phyloP scores from a whole-genome alignment of 1,139 yeast genomes.

The Geotrichum citri-aurantii region DNA sequence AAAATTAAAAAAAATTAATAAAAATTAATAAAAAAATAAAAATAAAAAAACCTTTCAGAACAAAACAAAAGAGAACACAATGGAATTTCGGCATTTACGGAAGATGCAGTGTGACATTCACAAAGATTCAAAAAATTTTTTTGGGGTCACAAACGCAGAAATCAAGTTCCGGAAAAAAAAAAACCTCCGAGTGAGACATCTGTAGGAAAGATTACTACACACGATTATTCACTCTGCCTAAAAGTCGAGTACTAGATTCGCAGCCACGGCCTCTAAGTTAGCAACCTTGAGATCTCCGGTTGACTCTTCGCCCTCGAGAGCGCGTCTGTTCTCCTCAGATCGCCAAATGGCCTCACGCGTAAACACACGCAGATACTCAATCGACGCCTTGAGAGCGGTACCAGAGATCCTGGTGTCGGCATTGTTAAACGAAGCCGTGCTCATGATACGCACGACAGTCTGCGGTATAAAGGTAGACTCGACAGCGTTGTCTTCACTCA shows the following conservation, averaged over 20 bases:
- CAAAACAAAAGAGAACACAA: too few relatives aligned
- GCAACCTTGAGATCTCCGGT: constrained; percentile 1
- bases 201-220: not conserved
- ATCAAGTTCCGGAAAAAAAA: not conserved
- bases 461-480: constrained; percentile 23
- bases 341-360: constrained; percentile 34
- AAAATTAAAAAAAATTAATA: too few relatives aligned
- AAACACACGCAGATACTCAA: constrained; percentile 31
- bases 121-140: too few relatives aligned
- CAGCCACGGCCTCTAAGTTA: constrained; percentile 6
- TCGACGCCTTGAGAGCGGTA: constrained; percentile 27
- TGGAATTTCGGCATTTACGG: too few relatives aligned
- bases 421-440: constrained; percentile 25
- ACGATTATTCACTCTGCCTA: not conserved
- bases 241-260: constrained; percentile 12
- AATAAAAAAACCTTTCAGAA: too few relatives aligned
- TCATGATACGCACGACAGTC: constrained; percentile 25
- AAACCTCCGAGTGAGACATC: too few relatives aligned
- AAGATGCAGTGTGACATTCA: too few relatives aligned
- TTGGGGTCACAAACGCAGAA: too few relatives aligned
- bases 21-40: too few relatives aligned
- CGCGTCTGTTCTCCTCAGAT: constrained; percentile 23
- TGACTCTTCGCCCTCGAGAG: constrained; percentile 21
- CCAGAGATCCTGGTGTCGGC: constrained; percentile 27
- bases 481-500: constrained; percentile 21